A percentile compares a stretch with the other conserved stretches of the same genome.
Conservation (phyloP, 2,329 filamentous ascomycete genomes). For the Aureobasidium sp. region DNA sequence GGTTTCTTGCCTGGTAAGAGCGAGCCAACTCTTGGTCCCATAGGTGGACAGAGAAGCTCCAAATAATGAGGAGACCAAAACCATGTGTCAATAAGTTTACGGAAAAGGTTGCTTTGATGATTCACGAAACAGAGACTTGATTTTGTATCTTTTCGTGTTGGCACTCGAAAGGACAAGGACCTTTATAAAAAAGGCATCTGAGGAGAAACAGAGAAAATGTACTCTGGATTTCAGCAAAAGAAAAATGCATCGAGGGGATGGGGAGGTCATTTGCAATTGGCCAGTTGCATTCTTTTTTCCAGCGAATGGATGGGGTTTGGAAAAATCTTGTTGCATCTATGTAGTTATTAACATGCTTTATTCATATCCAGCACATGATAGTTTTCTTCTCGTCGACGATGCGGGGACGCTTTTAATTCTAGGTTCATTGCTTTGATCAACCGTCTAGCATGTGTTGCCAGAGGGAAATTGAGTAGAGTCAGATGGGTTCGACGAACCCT, state of each 20-base stretch:
- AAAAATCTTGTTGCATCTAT: conserved; percentile 4
- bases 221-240: neutral
- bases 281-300: neutral
- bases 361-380: neutral
- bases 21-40: conserved; percentile 16
- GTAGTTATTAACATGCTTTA: conserved; percentile 10
- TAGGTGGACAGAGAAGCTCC: conserved; percentile 14
- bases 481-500: conserved; percentile 17
- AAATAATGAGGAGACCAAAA: neutral
- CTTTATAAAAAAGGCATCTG: neutral
- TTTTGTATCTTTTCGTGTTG: neutral
- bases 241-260: neutral
- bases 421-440: no score
- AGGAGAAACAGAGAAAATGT: neutral
- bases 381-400: neutral
- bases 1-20: conserved; percentile 15
- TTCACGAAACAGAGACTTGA: conserved; percentile 9
- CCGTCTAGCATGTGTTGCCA: conserved; percentile 12
- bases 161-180: neutral
- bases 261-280: neutral
- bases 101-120: conserved; percentile 7
- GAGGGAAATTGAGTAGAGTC: conserved; percentile 5
- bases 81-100: conserved; percentile 2
- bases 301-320: neutral
- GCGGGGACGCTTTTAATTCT: neutral